phyloP scores from a whole-genome alignment of 75 land plant species.

The Cupressus sempervirens region DNA sequence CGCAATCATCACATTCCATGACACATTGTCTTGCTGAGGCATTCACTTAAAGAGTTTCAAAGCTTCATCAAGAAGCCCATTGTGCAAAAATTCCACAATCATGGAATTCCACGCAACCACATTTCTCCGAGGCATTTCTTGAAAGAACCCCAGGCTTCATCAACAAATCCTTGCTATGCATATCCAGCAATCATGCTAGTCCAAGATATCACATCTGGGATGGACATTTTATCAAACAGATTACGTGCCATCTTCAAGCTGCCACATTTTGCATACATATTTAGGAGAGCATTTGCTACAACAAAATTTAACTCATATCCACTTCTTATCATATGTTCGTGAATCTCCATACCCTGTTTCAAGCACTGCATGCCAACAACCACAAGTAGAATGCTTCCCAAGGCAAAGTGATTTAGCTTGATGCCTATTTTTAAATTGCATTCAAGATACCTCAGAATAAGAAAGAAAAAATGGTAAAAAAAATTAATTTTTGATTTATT shows the following conservation, averaged over 20 bases:
- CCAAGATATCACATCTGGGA: constrained; percentile 56
- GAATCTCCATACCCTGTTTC: background rate
- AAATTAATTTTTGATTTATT: too few relatives aligned
- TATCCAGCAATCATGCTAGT: constrained; percentile 67
- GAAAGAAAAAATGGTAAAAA: too few relatives aligned
- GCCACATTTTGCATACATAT: constrained; percentile 1
- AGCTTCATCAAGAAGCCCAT: background rate
- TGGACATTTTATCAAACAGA: constrained; percentile 46
- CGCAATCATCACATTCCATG: constrained; percentile 3
- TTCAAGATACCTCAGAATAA: too few relatives aligned
- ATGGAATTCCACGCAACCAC: background rate
- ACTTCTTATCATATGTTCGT: background rate
- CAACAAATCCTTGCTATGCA: constrained; percentile 44
- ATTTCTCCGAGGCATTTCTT: constrained; percentile 25
- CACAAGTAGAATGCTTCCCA: background rate
- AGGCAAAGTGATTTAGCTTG: background rate
- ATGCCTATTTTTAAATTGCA: background rate
- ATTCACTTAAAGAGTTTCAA: background rate
- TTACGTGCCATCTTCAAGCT: constrained; percentile 27
- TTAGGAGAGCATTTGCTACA: background rate
- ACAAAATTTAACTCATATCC: background rate
- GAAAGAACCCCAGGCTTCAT: constrained; percentile 47
- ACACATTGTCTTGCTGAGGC: background rate
- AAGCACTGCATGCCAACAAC: background rate
- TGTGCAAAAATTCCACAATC: background rate